phyloP scores from a whole-genome alignment of 2,329 filamentous ascomycete species.

The Phyllosticta paracitricarpa region DNA sequence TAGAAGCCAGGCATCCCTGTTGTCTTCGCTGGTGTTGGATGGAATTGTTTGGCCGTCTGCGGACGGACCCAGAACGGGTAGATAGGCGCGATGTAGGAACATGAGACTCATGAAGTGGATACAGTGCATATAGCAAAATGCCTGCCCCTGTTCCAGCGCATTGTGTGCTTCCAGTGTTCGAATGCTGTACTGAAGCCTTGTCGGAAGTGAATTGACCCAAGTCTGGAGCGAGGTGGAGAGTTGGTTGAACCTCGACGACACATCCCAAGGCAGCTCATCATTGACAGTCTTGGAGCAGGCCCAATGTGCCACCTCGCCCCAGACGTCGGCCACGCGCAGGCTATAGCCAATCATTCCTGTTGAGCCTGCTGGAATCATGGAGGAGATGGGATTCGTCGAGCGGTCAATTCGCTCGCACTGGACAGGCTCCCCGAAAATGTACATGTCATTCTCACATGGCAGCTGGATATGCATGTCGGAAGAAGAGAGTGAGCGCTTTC shows the following conservation, averaged over 20 bases:
- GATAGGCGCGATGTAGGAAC: slow-evolving; percentile 32
- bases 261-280: slow-evolving; percentile 27
- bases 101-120: slow-evolving; percentile 34
- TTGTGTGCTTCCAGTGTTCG: slow-evolving; percentile 31
- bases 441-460: slow-evolving; percentile 29
- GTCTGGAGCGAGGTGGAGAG: slow-evolving; percentile 25
- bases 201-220: slow-evolving; percentile 27
- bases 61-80: slow-evolving; percentile 28
- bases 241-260: slow-evolving; percentile 26
- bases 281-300: slow-evolving; percentile 28
- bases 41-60: slow-evolving; percentile 12
- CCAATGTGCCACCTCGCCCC: slow-evolving; percentile 33
- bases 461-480: slow-evolving; percentile 30
- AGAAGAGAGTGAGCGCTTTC: slow-evolving; percentile 26
- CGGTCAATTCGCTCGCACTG: slow-evolving; percentile 26
- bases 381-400: slow-evolving; percentile 20
- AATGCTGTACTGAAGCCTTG: slow-evolving; percentile 27
- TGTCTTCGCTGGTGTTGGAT: background rate
- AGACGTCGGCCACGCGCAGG: slow-evolving; percentile 30
- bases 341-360: slow-evolving; percentile 31
- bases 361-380: slow-evolving; percentile 21
- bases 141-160: slow-evolving; percentile 32
- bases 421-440: slow-evolving; percentile 30
- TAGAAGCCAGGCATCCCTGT: slow-evolving; percentile 22
- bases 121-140: slow-evolving; percentile 33